Conservation (phyloP, 768 basidiomycete genomes). For the Phylloporus rhodoxanthus region DNA sequence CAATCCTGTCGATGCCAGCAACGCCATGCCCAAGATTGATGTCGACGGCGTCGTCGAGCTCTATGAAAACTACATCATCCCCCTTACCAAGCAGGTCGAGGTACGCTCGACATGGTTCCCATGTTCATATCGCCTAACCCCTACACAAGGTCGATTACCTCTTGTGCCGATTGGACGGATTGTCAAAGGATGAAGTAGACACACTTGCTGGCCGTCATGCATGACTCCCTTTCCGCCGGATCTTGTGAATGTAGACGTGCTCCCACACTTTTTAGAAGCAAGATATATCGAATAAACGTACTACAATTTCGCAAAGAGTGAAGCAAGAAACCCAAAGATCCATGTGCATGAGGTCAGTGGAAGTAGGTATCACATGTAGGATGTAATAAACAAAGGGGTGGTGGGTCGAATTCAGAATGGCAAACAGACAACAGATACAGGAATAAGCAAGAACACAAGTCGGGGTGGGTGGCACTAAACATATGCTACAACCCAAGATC, state of each 20-base stretch:
- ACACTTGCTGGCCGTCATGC: conserved; percentile 34
- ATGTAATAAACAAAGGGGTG: conserved; percentile 5
- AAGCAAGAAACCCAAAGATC: conserved; percentile 23
- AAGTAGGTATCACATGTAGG: conserved; percentile 18
- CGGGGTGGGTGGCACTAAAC: conserved; percentile 17
- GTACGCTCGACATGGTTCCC: conserved; percentile 39
- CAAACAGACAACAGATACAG: conserved; percentile 8
- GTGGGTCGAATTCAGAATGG: conserved; percentile 3
- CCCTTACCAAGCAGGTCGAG: conserved; percentile 97
- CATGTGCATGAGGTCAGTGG: conserved; percentile 9
- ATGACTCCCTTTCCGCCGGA: conserved; percentile 6
- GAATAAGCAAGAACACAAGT: conserved; percentile 22
- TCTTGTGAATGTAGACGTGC: conserved; percentile 6
- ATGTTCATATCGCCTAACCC: conserved; percentile 1
- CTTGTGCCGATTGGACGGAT: conserved; percentile 79
- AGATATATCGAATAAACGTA: conserved; percentile 19
- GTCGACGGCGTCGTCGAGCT: conserved; percentile 89
- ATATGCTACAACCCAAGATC: conserved; percentile 43
- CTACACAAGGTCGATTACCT: conserved; percentile 83
- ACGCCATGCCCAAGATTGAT: conserved; percentile 68
- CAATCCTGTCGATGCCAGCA: conserved; percentile 50
- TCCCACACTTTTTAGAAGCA: conserved; percentile 10
- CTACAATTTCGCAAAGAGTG: conserved; percentile 19
- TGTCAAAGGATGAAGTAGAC: conserved; percentile 77
- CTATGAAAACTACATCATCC: conserved; percentile 94